Evolutionary conservation across 805 yeast genomes (phyloP), one percentile per base, ranked within the genome.

Genomic region (Cyberlindnera xylosilytica): DNA sequence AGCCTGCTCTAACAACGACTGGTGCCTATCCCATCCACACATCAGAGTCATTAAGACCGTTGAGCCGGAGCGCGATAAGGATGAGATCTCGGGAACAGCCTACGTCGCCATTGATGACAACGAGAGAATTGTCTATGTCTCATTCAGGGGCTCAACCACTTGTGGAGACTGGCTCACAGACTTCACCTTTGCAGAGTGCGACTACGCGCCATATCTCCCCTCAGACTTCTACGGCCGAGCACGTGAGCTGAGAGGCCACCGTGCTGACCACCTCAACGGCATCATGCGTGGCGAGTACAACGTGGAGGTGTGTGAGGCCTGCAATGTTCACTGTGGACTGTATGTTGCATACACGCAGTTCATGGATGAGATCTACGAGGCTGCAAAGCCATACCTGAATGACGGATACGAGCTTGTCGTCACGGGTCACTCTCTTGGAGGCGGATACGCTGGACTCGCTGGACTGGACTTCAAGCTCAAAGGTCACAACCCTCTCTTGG

Each of bases 381-480:
- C 73, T 17, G 57, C 64, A 18, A 44, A 58, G 5, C 53, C 64
- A 18, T 61, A 72, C 31, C 20, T 47, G 34, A 45, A 46, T 3
- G 75, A 79, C 0, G 70, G 68, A 22, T 81, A 79, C 57, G 58
- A 67, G 20, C 44, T 83, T 5, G 68, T 75, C 3, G 69, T 82
- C 2, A 65, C 80, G 1, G 95, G 95, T 0, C 95, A 86, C 62
- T 86, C 93, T 0, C 63, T 86, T 35, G 90, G 89, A 3, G 95
- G 81, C 6, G 89, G 90, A 0, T 58, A 82, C 36, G 83, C 89
- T 2, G 60, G 70, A 4, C 62, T 86, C 22, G 72, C 78, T 7
- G 90, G 84, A 0, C 66, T 78, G 20, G 93, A 85, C 52, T 66
- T 81, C 36, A 63, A 71, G 42, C 49, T 76, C n/a, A 47, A 74